Evolutionary conservation across 2,329 filamentous ascomycete genomes (phyloP).

Genomic region (Orbilia brochopaga): DNA sequence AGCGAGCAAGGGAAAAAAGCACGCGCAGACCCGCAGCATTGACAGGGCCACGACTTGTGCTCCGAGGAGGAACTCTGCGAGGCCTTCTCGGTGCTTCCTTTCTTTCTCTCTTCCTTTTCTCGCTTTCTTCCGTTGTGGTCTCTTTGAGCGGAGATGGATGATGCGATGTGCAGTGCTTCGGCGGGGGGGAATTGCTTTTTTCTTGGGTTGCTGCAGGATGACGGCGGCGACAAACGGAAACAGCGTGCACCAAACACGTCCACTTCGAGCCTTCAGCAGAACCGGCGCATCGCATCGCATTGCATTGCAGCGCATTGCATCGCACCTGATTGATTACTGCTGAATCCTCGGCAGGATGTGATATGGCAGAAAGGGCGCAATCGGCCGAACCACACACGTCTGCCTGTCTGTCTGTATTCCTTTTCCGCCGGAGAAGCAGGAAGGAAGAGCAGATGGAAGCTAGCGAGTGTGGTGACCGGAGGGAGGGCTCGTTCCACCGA

Average conservation of each 20-base stretch:
- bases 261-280: background rate
- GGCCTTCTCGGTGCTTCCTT: too few relatives aligned
- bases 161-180: background rate
- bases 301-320: background rate
- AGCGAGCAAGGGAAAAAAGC: background rate
- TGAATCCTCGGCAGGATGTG: background rate
- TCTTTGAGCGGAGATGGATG: background rate
- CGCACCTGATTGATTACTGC: constrained; percentile 9
- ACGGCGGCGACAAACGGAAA: constrained; percentile 49
- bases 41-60: too few relatives aligned
- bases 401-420: too few relatives aligned
- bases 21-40: background rate
- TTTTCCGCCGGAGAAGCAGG: too few relatives aligned
- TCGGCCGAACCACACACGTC: background rate
- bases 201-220: constrained; percentile 38
- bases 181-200: constrained; percentile 15
- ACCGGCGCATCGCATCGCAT: background rate
- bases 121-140: background rate
- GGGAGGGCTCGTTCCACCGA: too few relatives aligned
- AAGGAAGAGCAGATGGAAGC: too few relatives aligned
- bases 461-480: too few relatives aligned
- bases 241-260: constrained; percentile 49
- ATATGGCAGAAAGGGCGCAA: background rate
- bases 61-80: background rate
- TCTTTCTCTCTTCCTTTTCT: too few relatives aligned